Evolutionary conservation across 2,329 filamentous ascomycete genomes (phyloP), one percentile per base, ranked within the genome.

Genomic region (Colletotrichum aenigma): DNA sequence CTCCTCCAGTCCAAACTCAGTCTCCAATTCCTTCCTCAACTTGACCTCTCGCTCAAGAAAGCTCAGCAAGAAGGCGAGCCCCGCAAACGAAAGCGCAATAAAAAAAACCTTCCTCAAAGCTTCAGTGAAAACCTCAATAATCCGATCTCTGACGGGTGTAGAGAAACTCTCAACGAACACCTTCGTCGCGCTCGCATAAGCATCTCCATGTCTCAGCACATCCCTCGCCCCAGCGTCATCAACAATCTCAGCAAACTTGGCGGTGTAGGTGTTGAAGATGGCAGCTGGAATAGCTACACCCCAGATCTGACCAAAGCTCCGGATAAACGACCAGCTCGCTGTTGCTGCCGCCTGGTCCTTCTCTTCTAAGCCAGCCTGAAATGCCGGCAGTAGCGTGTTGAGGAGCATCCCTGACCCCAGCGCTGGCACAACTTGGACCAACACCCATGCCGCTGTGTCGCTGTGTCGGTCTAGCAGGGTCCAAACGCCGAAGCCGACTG

Each of bases 321-420:
- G 84, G 48, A 87, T 82, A 70, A 89, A 90, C 0, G 80, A 78
- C 81, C 84, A 88, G 24, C 84, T 85, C 0, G 82, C 82, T 1
- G 84, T 84, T 0, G 85, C 84, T 0, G 81, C 78, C 1, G 84
- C 83, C 12, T 81, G 79, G 65, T 88, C 85, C 1, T 71, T 70
- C 52, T 87, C 85, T 1, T 77, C 58, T 0, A 85, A 64, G 0
- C 79, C 68, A 0, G 85, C 87, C 74, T 87, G 86, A 16, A 87
- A 84, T 0, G 87, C 86, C 0, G 88, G 85, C 1, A 88, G 83
- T 2, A 87, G 80, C 0, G 84, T 84, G 21, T 84, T 83, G 52
- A 89, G 81, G 1, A 89, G 69, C 1, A 89, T 79, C 0, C 88
- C 88, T 7, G 83, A 79, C 0, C 88, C 88, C 4, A 84, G 73